Base-by-base conservation (phyloP, 2,329 filamentous ascomycete species). In the Albifimbria verrucaria region DNA sequence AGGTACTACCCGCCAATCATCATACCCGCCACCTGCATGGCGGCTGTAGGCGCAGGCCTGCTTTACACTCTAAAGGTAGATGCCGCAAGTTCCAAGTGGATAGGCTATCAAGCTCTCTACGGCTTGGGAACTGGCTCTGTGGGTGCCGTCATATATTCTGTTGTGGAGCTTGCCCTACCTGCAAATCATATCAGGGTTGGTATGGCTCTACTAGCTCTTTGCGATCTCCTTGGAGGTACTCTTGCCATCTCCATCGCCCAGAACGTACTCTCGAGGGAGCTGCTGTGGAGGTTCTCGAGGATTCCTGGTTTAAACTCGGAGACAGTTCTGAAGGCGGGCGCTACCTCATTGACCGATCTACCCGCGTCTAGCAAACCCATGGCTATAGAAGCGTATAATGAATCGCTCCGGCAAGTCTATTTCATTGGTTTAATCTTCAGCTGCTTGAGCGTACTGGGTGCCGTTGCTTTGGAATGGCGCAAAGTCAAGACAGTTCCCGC, bases 381-480 rank as follows among this genome's bases (percentile, higher is more conserved):
- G 2, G 54, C 61, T 1, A 24, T 66, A 15, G 15, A 51, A 6
- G 80, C 78, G 0, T 87, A 87, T 68, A 87, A 86, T 59, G 59
- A 69, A 6, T 76, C 82, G 0, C 61, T 88, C 11, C 73, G 72
- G 1, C 65, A 75, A 45, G 76, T 77, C 0, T 87, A 83, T 62
- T 79, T 80, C 54, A 77, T 86, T 2, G 74, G 73, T 2, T 68
- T 82, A 6, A 77, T 79, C 0, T 66, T 81, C 52, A 70, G 74
- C 1, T 69, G 70, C 4, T 36, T 83, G 3, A 77, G 73, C 4
- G 72, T 83, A 15, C 39, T 84, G n/a, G 81, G 78, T 1, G 72
- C 75, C 0, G 57, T 76, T 2, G 70, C 74, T 15, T 76, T 87
- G 55, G 77, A 86, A 65, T 87, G 82, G 83, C 79, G 55, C 1